Evolutionary conservation across 2,329 filamentous ascomycete genomes (phyloP), one percentile per base, ranked within the genome.

Genomic region (Niveomyces coronatus): DNA sequence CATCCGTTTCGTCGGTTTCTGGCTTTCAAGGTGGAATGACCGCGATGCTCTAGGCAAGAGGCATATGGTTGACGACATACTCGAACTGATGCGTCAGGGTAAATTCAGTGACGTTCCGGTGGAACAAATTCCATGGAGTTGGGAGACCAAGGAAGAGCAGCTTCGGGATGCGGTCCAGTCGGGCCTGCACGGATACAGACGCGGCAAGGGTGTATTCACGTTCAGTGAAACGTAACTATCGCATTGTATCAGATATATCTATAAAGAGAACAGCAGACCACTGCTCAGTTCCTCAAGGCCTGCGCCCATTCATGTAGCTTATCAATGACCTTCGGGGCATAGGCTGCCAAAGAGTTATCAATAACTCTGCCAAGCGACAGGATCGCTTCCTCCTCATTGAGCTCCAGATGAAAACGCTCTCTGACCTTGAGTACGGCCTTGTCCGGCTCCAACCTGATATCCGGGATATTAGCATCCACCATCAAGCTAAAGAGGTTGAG

Each of bases 401-500:
- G 74, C 54, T 94, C 89, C 35, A 98, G 60, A 61, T 93, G 87
- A 58, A 98, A 94, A 26, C 91, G 69, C 63, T 98, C 91, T 56
- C 91, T 82, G 5, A 98, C 89, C 63, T 96, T 98, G 50, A 88
- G 67, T 13, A 96, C 89, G 9, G 86, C 88, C 63, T 93, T 93
- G 60, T 95, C 88, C 9, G 86, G 84, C 62, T 94, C 87, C 16
- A 94, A 72, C 42, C 83, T 80, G 53, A 98, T 93, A 51, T 96
- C 93, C 0, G 88, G 91, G 43, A 98, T 94, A 53, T 94, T 94
- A 27, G 91, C 89, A 57, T 96, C 87, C 13, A 94, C 83, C 91
- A 98, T 98, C 41, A 98, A 69, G 52, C 85, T 87, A 59, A 98
- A 98, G 31, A 98, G 60, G 53, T 98, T 98, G 19, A 98, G 70